Evolutionary conservation across 192 early-diverging fungal genomes (phyloP).

Genomic region (Linnemannia elongata): DNA sequence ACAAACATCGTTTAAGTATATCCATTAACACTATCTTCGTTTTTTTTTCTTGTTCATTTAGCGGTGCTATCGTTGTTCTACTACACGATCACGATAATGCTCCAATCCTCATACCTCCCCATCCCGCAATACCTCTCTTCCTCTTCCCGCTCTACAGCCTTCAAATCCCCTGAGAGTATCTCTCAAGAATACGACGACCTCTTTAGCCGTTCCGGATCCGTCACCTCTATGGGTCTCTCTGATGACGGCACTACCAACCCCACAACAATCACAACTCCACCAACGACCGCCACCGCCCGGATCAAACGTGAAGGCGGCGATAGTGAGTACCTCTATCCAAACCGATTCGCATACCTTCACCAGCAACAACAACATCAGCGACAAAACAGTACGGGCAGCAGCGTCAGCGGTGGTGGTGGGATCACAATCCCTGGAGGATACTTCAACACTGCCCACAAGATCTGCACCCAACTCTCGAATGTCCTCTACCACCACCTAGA

Average conservation of each 20-base stretch:
- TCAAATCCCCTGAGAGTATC: slow-evolving; percentile 41
- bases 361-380: neutral
- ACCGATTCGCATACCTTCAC: neutral
- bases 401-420: neutral
- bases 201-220: slow-evolving; percentile 28
- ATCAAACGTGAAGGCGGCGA: slow-evolving; percentile 42
- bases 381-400: neutral
- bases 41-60: slow-evolving; percentile 6
- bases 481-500: slow-evolving; percentile 56
- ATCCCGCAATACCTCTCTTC: slow-evolving; percentile 43
- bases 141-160: slow-evolving; percentile 14
- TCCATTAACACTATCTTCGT: neutral
- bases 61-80: slow-evolving; percentile 45
- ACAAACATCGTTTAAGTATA: neutral
- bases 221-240: neutral
- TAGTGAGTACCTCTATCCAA: neutral
- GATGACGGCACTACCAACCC: slow-evolving; percentile 6
- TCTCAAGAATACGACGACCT: slow-evolving; percentile 37
- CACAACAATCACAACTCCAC: no score
- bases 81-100: slow-evolving; percentile 53
- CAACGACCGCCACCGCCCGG: neutral
- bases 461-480: slow-evolving; percentile 51
- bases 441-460: slow-evolving; percentile 52
- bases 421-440: slow-evolving; percentile 24
- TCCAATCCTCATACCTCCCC: slow-evolving; percentile 51